Evolutionary conservation across 2,329 filamentous ascomycete species (phyloP), one percentile per base, ranked within the genome.

Genomic region (Chaetomium olivaceum): DNA sequence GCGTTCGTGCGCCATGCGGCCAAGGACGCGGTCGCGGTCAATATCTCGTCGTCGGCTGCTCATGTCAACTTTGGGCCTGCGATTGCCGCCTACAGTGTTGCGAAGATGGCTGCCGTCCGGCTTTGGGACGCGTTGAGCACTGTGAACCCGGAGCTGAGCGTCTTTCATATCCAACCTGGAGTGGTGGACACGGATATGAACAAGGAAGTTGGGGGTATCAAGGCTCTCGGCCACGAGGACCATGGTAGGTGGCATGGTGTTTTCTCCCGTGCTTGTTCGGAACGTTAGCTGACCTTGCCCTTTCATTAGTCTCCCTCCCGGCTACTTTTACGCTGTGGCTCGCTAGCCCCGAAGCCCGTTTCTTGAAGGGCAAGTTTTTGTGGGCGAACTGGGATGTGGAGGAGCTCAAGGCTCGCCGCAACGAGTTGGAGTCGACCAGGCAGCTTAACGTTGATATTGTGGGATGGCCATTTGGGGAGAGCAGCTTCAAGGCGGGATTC

Each of bases 141-240:
- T 36, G 55, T 48, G 25, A 57, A 65, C 56, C 59, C 62, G 19
- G 31, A 48, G 0, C 65, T 77, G 11, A 72, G 76, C 50, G 65
- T 73, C 0, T 16, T 76, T 0, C 70, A 74, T 19, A 68, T 71
- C 2, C 74, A 76, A 19, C 58, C 63, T 3, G 61, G 65, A 6
- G 36, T 66, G 5, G 60, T 58, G 19, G 65, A 62, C 11, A 66
- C 63, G 2, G 64, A 46, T 67, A 0, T 67, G 58, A 61, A 61
- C 14, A 27, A 23, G 21, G 48, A 61, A 50, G 29, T 21, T 12
- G 58, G 58, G 31, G 58, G 58, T 11, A 21, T 55, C 11, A 61
- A 55, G 33, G 50, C 33, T 11, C 11, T 31, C 1, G 59, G 59
- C 31, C 14, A 39, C 25, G 59, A 55, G 23, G 59, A 61, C 21